Conservation (phyloP, 345 rosid genomes). For the Euphorbia lathyris region DNA sequence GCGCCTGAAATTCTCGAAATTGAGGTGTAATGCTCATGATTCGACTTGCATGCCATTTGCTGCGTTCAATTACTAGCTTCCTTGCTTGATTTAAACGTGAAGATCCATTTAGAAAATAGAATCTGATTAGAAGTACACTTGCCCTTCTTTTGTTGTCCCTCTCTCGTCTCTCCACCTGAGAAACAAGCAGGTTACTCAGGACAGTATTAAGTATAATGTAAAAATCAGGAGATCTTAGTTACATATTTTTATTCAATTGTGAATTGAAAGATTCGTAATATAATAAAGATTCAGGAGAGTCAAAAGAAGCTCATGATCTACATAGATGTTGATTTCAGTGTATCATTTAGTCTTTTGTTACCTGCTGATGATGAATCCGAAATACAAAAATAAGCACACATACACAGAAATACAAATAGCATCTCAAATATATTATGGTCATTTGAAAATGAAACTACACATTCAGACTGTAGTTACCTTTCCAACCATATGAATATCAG, state of each 20-base stretch:
- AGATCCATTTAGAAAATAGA: slow-evolving; percentile 79
- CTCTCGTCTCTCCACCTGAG: slow-evolving; percentile 96
- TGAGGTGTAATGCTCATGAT: slow-evolving; percentile 88
- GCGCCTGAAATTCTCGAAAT: slow-evolving; percentile 91
- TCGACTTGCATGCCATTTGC: slow-evolving; percentile 94
- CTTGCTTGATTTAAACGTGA: slow-evolving; percentile 82
- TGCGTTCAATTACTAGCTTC: slow-evolving; percentile 84
- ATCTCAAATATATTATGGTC: not conserved
- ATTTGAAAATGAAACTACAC: not conserved
- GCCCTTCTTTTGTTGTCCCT: slow-evolving; percentile 73
- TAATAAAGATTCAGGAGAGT: not conserved
- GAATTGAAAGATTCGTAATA: not conserved
- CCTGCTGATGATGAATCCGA: not conserved
- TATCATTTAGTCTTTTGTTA: not conserved
- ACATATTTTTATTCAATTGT: not conserved
- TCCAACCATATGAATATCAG: slow-evolving; percentile 74
- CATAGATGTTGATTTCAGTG: not conserved
- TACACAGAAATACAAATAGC: not conserved
- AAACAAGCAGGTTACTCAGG: slow-evolving; percentile 23
- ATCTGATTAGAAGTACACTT: slow-evolving; percentile 64
- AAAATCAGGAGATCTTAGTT: not conserved
- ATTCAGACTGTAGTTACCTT: slow-evolving; percentile 46
- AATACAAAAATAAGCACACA: not conserved
- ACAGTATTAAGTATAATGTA: not conserved
- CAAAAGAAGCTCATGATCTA: not conserved